Conservation (phyloP, 352 stramenopile species). For the Hyaloperonospora brassicae region DNA sequence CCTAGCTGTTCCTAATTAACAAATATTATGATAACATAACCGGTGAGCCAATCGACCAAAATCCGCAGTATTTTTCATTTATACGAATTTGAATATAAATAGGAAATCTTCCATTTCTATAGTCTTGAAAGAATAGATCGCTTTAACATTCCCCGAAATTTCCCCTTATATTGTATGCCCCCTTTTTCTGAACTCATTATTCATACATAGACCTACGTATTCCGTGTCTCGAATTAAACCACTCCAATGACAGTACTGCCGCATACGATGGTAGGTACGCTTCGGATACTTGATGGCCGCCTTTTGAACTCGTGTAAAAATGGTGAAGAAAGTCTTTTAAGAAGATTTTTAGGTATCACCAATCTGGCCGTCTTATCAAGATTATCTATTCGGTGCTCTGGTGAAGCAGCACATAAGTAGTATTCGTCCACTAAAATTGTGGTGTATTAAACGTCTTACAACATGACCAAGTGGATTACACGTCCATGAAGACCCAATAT, state of each 20-base stretch:
- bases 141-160: too few species aligned
- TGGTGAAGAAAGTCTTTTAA: neutral
- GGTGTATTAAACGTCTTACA: neutral
- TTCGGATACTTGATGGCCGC: neutral
- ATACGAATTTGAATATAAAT: neutral
- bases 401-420: neutral
- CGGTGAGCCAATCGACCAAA: neutral
- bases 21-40: neutral
- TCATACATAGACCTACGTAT: neutral
- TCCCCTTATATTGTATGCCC: too few species aligned
- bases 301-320: neutral
- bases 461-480: neutral
- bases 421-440: neutral
- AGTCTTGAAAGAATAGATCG: too few species aligned
- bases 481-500: neutral
- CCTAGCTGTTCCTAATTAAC: neutral
- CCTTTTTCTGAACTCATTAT: too few species aligned
- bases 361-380: neutral
- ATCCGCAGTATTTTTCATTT: neutral
- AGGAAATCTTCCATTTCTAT: neutral
- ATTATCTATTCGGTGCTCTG: neutral
- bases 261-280: neutral
- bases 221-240: neutral
- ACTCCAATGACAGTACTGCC: neutral
- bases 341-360: neutral